Evolutionary conservation across 2,329 filamentous ascomycete species (phyloP).

Genomic region (Talaromyces albobiverticillius): DNA sequence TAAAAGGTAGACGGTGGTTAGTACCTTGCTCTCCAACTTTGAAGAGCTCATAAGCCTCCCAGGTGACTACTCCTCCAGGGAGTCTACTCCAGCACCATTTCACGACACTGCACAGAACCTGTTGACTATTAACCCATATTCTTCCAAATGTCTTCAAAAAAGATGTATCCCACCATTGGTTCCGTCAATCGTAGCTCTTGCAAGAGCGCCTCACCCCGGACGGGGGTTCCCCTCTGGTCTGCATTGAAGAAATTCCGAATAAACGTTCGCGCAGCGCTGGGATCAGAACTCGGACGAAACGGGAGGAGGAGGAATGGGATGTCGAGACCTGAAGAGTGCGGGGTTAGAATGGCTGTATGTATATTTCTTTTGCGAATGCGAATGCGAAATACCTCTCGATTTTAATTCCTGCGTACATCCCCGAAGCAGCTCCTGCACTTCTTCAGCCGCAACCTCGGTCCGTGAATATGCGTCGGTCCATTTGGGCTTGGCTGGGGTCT

Average conservation of each 20-base stretch:
- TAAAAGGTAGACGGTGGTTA: too few species aligned
- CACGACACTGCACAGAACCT: conserved; percentile 89
- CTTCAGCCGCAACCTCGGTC: conserved; percentile 78
- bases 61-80: conserved; percentile 85
- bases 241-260: conserved; percentile 86
- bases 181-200: conserved; percentile 91
- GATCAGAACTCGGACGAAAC: conserved; percentile 89
- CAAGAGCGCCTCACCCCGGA: conserved; percentile 66
- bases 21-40: conserved; percentile 88
- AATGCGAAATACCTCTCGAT: conserved; percentile 71
- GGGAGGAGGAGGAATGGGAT: conserved; percentile 90
- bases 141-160: background rate
- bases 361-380: too few species aligned
- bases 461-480: conserved; percentile 89
- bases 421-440: conserved; percentile 82
- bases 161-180: conserved; percentile 66
- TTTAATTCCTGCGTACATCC: conserved; percentile 90
- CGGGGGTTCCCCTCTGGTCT: conserved; percentile 55
- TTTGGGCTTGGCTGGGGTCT: conserved; percentile 65
- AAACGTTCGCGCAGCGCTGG: conserved; percentile 87
- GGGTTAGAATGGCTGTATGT: conserved; percentile 18
- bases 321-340: conserved; percentile 66
- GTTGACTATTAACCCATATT: background rate
- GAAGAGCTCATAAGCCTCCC: conserved; percentile 97
- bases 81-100: conserved; percentile 99